A percentile compares a stretch with the other conserved stretches of the same genome.
These are phyloP conservation scores for Dovyalis caffra DNA, from an alignment of 345 rosid genomes.

Conservation along the genomic window DNA sequence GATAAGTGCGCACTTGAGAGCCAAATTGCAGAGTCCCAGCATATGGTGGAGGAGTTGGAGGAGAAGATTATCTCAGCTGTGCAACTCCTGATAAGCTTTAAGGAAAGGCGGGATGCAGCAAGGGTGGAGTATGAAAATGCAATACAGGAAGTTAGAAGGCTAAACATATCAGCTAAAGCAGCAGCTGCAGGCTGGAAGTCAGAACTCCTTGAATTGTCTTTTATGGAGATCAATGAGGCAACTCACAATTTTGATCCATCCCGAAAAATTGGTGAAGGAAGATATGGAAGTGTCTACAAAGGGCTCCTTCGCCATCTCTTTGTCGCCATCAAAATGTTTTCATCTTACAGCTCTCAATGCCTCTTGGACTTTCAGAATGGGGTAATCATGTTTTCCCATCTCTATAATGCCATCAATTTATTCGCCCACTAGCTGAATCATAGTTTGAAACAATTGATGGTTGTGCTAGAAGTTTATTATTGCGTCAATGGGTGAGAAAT, in stretches of 20 bases:
- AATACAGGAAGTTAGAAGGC: constrained; percentile 37
- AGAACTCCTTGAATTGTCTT: constrained; percentile 69
- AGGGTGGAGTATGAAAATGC: constrained; percentile 53
- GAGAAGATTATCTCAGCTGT: constrained; percentile 81
- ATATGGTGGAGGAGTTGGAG: constrained; percentile 54
- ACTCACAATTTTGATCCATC: constrained; percentile 70
- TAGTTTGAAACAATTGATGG: not conserved
- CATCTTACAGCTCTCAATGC: constrained; percentile 68
- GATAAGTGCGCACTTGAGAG: constrained; percentile 49
- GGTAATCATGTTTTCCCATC: constrained; percentile 40
- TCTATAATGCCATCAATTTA: not conserved
- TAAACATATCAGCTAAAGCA: constrained; percentile 39
- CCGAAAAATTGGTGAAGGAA: constrained; percentile 83
- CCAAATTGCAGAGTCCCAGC: constrained; percentile 47
- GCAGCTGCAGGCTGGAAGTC: constrained; percentile 42
- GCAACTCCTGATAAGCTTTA: constrained; percentile 70
- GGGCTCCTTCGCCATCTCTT: constrained; percentile 64
- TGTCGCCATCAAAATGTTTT: constrained; percentile 88
- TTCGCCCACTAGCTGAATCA: not conserved
- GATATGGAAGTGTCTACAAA: constrained; percentile 70
- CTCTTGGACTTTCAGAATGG: constrained; percentile 50
- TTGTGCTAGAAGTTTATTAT: no score
- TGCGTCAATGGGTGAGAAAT: no score
- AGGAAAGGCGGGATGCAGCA: constrained; percentile 66
- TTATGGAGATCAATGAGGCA: constrained; percentile 74